Percentiles rank a stretch among this genome's conserved stretches.
phyloP scores from a whole-genome alignment of 441 rosid genomes.

The Adansonia grandidieri region DNA sequence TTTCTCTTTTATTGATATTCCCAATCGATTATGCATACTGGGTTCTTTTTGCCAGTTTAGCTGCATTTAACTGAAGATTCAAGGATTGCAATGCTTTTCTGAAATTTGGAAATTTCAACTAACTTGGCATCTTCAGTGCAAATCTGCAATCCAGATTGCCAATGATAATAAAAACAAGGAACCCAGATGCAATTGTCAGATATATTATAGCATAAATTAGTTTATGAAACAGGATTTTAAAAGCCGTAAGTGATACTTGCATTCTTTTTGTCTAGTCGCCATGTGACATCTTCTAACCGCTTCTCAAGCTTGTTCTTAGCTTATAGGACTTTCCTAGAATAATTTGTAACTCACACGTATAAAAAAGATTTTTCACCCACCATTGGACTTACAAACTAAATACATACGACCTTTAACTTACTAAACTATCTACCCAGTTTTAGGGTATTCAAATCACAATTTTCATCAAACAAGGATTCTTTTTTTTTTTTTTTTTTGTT shows the following conservation, averaged over 20 bases:
- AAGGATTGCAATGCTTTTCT: no score
- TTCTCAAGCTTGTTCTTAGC: slow-evolving; percentile 96
- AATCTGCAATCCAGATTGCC: no score
- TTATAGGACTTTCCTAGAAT: not conserved
- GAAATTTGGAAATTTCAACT: no score
- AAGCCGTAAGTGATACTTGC: slow-evolving; percentile 34
- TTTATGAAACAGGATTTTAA: no score
- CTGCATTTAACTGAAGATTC: no score
- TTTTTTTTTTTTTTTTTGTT: not conserved
- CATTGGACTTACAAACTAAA: not conserved
- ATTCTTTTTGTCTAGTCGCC: slow-evolving; percentile 89
- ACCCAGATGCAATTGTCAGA: no score
- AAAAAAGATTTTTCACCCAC: not conserved
- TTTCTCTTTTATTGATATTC: slow-evolving; percentile 70
- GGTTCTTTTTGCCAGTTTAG: no score
- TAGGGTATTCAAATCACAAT: not conserved
- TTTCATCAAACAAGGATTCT: not conserved
- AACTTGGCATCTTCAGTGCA: no score
- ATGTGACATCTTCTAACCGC: slow-evolving; percentile 87
- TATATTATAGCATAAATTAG: no score
- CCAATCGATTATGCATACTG: slow-evolving; percentile 45
- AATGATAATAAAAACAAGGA: no score
- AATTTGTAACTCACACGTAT: not conserved
- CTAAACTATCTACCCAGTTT: not conserved
- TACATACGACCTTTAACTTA: not conserved